Evolutionary conservation across 257 asterid genomes (phyloP).

Genomic region (Craterostigma plantagineum): DNA sequence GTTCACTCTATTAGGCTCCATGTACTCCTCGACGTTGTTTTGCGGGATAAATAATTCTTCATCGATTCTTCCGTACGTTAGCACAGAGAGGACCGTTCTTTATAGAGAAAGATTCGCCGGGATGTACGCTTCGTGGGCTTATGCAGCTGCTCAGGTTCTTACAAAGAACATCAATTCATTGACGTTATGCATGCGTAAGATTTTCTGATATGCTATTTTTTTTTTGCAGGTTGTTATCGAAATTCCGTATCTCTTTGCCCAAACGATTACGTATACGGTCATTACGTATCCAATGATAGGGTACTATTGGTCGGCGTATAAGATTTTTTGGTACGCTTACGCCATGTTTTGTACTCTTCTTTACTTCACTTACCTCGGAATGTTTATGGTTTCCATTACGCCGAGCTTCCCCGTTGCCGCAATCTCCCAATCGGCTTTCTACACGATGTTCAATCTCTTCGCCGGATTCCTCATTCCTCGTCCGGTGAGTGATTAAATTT

Average conservation of each 20-base stretch:
- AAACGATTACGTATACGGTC: slow-evolving; percentile 21
- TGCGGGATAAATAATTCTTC: slow-evolving; percentile 34
- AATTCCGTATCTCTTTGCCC: slow-evolving; percentile 32
- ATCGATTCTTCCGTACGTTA: slow-evolving; percentile 25
- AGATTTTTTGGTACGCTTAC: slow-evolving; percentile 35
- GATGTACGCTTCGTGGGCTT: slow-evolving; percentile 52
- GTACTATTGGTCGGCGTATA: slow-evolving; percentile 25
- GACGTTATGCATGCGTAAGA: background rate
- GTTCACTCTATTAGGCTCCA: slow-evolving; percentile 28
- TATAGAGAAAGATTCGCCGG: slow-evolving; percentile 43
- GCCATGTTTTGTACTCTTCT: slow-evolving; percentile 27
- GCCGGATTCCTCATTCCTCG: slow-evolving; percentile 42
- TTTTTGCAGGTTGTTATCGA: slow-evolving; percentile 28
- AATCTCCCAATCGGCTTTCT: slow-evolving; percentile 29
- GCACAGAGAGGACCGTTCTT: slow-evolving; percentile 29
- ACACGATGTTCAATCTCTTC: slow-evolving; percentile 33
- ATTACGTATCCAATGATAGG: slow-evolving; percentile 52
- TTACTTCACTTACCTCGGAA: slow-evolving; percentile 39
- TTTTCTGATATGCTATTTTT: slow-evolving; percentile 15
- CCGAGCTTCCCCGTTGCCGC: slow-evolving; percentile 42
- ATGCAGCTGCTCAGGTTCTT: slow-evolving; percentile 44
- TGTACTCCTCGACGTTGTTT: slow-evolving; percentile 20
- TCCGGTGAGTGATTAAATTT: slow-evolving; percentile 15
- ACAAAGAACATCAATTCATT: too few relatives aligned
- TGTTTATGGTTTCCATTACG: slow-evolving; percentile 36